These are phyloP conservation scores for Taphrina sp. DNA, from an alignment of 1,139 yeast species.

Conservation along the genomic window DNA sequence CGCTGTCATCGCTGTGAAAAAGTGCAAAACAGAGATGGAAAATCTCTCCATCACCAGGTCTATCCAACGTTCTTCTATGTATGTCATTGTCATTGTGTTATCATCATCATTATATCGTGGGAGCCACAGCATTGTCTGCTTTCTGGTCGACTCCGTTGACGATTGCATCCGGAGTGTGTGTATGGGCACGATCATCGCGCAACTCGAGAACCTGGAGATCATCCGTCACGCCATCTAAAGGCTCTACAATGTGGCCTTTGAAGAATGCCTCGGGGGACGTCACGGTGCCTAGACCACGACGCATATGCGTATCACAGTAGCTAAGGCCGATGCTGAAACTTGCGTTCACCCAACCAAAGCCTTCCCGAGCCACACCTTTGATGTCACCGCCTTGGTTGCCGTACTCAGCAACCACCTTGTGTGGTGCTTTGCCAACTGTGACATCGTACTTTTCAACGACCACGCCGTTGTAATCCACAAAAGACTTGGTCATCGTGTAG, in stretches of 20 bases:
- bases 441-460: constrained; percentile 96
- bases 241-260: constrained; percentile 17
- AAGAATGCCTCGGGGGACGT: constrained; percentile 77
- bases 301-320: constrained; percentile 64
- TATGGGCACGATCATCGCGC: too few species aligned
- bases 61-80: too few species aligned
- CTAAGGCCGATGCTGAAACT: constrained; percentile 74
- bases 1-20: too few species aligned
- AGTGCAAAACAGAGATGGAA: too few species aligned
- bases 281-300: constrained; percentile 75
- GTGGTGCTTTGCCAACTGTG: constrained; percentile 77
- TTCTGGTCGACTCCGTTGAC: too few species aligned
- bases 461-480: constrained; percentile 90
- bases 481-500: constrained; percentile 82
- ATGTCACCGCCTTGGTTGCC: constrained; percentile 95
- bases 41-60: too few species aligned
- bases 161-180: too few species aligned
- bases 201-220: too few species aligned
- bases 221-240: not conserved
- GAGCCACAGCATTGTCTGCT: too few species aligned
- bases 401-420: constrained; percentile 90
- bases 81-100: too few species aligned
- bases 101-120: too few species aligned
- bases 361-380: constrained; percentile 93
- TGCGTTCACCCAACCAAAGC: constrained; percentile 93